Evolutionary conservation across 495 filamentous ascomycete species (phyloP), one percentile per base, ranked within the genome.

Genomic region (Annulohypoxylon moriforme): DNA sequence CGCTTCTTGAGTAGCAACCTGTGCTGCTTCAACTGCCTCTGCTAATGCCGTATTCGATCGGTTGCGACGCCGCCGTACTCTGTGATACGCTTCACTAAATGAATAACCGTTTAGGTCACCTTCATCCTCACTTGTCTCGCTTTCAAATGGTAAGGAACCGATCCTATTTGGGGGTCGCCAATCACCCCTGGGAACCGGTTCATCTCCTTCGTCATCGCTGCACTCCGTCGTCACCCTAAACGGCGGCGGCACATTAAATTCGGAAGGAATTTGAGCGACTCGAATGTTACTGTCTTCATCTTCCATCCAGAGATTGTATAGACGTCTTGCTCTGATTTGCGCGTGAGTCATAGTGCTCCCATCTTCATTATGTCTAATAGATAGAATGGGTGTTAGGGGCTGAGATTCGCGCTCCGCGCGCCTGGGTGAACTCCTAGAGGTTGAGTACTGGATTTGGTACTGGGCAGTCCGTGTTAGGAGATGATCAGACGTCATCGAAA

Each of bases 401-500:
- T 79, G 77, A 53, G 24, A 29, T 44, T 72, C 72, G 27, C 67
- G 57, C 58, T 74, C 77, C 47, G n/a, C 42, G 42, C 69, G 67
- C 64, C 71, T 69, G 59, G 68, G 50, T 38, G 71, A 67, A 42
- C 20, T 64, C 34, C 69, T 74, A 46, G 79, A 57, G 65, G 77
- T 80, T 6, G 79, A 77, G 67, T 93, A 94, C 67, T 90, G 88
- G 22, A 96, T 90, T 64, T 93, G 88, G 72, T 95, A 96, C 50
- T 87, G 84, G 9, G 91, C 88, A 5, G 94, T 95, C 55, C 91
- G 87, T 34, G 82, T 83, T 27, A 96, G 79, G 14, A 97, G 83
- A 60, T 95, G 91, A 64, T 94, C 87, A 11, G 87, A 85, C 16
- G 87, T 86, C 94, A 97, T 97, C 4, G 92, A 89, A 38, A 98